Evolutionary conservation across 192 early-diverging fungal genomes (phyloP).

Genomic region (Dimargaris verticillata): DNA sequence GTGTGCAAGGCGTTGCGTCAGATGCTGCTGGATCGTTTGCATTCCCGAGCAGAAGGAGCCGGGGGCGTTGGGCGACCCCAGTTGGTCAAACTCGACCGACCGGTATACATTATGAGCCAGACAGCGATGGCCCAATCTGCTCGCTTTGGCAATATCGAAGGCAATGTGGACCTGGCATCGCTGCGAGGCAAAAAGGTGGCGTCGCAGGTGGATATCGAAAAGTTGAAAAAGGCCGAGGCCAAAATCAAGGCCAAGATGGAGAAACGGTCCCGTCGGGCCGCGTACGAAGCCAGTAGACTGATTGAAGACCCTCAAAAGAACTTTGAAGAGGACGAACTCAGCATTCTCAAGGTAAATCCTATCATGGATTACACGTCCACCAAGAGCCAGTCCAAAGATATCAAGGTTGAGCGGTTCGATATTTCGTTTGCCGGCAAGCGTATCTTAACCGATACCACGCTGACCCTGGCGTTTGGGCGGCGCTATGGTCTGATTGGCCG

Average conservation of each 20-base stretch:
- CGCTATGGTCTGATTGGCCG: slow-evolving; percentile 91
- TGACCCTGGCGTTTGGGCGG: slow-evolving; percentile 73
- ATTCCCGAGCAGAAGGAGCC: slow-evolving; percentile 21
- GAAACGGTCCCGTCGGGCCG: slow-evolving; percentile 44
- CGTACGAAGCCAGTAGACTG: slow-evolving; percentile 56
- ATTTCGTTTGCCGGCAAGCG: slow-evolving; percentile 86
- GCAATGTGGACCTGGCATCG: slow-evolving; percentile 45
- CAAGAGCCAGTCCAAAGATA: slow-evolving; percentile 78
- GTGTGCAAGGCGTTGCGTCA: slow-evolving; percentile 55
- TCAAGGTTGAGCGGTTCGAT: slow-evolving; percentile 94
- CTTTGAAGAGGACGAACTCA: slow-evolving; percentile 46
- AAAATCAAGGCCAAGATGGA: slow-evolving; percentile 84
- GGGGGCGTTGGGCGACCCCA: slow-evolving; percentile 16
- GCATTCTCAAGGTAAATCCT: slow-evolving; percentile 67
- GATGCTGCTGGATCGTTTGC: slow-evolving; percentile 30
- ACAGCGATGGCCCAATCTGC: slow-evolving; percentile 37
- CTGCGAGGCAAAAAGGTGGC: slow-evolving; percentile 46
- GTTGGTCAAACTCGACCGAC: slow-evolving; percentile 41
- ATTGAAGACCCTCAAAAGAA: slow-evolving; percentile 41
- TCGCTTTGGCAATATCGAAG: slow-evolving; percentile 18
- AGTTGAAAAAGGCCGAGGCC: slow-evolving; percentile 80
- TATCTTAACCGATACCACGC: slow-evolving; percentile 73
- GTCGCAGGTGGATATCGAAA: slow-evolving; percentile 60
- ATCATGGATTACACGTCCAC: slow-evolving; percentile 67
- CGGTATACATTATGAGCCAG: slow-evolving; percentile 53